These are phyloP conservation scores for Vitis amurensis DNA, from an alignment of 164 flowering plant genomes.

Conservation along the genomic window DNA sequence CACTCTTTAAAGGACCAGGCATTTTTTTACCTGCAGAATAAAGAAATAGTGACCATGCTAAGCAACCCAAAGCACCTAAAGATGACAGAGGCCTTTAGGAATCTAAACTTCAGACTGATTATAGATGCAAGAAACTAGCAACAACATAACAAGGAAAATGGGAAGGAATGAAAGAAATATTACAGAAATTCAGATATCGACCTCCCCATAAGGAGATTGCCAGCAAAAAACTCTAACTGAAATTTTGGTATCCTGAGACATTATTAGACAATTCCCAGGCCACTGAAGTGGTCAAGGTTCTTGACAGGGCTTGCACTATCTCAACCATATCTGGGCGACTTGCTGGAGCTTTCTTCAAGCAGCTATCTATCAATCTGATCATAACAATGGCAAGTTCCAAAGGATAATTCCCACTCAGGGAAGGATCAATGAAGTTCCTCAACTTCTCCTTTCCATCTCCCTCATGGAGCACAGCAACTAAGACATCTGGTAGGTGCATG, in stretches of 20 bases:
- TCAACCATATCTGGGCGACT: constrained; percentile 55
- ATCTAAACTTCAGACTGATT: no score
- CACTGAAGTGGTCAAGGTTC: constrained; percentile 32
- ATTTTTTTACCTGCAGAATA: no score
- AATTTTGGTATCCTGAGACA: constrained; percentile 9
- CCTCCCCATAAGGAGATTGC: neutral
- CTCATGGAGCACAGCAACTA: constrained; percentile 21
- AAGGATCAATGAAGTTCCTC: constrained; percentile 51
- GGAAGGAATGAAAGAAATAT: no score
- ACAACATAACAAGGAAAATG: no score
- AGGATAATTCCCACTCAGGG: constrained; percentile 47
- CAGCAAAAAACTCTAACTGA: constrained; percentile 7
- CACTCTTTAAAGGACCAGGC: no score
- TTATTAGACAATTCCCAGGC: constrained; percentile 34
- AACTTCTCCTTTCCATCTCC: constrained; percentile 33
- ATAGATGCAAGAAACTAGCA: no score
- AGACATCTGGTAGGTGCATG: constrained; percentile 24
- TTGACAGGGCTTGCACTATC: constrained; percentile 37
- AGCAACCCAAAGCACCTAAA: no score
- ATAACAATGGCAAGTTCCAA: constrained; percentile 40
- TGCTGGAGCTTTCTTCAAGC: constrained; percentile 47
- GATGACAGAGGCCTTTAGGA: no score
- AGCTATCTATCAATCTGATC: constrained; percentile 39
- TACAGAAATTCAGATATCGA: no score
- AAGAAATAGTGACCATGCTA: no score